Conservation (phyloP, 192 early-diverging fungal genomes). For the Mortierella alpina region DNA sequence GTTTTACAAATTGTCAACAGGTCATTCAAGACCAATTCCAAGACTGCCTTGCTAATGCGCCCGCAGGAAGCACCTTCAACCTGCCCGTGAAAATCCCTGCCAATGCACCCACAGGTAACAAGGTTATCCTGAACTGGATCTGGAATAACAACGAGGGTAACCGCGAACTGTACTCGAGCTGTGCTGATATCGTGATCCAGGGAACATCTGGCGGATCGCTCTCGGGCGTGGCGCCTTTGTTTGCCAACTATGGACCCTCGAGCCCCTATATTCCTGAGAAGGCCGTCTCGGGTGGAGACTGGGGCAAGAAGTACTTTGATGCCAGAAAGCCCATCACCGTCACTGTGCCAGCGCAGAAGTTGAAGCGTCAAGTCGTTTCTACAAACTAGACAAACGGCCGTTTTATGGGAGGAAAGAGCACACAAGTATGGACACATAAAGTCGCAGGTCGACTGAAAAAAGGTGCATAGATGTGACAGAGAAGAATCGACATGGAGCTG, state of each 20-base stretch:
- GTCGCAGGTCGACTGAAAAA: not conserved
- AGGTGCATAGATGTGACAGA: not conserved
- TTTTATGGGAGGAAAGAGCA: not conserved
- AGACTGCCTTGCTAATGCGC: constrained; percentile 61
- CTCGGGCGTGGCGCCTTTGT: constrained; percentile 60
- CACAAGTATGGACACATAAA: not conserved
- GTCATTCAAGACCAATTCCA: constrained; percentile 69
- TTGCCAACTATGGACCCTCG: constrained; percentile 62
- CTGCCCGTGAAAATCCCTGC: constrained; percentile 65
- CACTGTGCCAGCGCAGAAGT: constrained; percentile 39
- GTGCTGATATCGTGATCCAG: constrained; percentile 68
- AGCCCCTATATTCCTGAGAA: constrained; percentile 65
- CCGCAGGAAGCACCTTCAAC: constrained; percentile 54
- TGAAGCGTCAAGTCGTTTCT: constrained; percentile 27
- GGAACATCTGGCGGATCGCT: constrained; percentile 51
- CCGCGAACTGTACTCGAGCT: constrained; percentile 76
- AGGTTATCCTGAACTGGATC: constrained; percentile 70
- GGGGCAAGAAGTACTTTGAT: constrained; percentile 58
- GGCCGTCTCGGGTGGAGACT: constrained; percentile 54
- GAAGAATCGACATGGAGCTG: no score
- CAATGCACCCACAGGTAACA: constrained; percentile 58
- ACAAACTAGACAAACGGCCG: constrained; percentile 1
- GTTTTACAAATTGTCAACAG: not conserved
- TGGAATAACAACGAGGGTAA: constrained; percentile 77
- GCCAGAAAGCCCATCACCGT: constrained; percentile 56